Evolutionary conservation across 257 asterid species (phyloP), one percentile per base, ranked within the genome.

Genomic region (Gentiana macrophylla): DNA sequence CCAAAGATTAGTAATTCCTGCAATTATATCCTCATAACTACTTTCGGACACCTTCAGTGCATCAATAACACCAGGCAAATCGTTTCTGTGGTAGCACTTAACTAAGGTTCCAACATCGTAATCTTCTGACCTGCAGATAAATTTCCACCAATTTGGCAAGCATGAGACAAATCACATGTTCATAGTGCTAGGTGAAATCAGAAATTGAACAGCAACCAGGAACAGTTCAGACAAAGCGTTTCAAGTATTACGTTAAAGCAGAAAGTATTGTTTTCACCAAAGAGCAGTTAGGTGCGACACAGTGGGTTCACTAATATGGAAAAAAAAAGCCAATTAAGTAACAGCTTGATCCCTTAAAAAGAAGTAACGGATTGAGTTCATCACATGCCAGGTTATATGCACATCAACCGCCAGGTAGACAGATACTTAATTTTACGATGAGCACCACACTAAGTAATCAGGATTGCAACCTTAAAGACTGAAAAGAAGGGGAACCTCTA

Each of bases 41-140:
- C 24, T 65, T 41, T 74, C 72, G 3, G 78, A 66, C 53, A 89
- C 77, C 73, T 80, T 81, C 60, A 92, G 68, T 57, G 78, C 83
- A 70, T 75, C 83, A 67, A 92, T 53, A 59, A 92, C 77, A 49
- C 60, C 41, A 49, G 79, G 76, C 66, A 88, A 67, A 72, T 86
- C 86, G 71, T 77, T 75, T 73, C 71, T 78, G 67, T 69, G 68
- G 74, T 88, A 92, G 71, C 81, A 83, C 62, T 73, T 72, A 59
- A 72, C 70, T 12, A 78, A 72, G 69, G 77, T 71, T 59, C 70
- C 75, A 10, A 49, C 84, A 48, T 76, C 71, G 49, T 70, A 62
- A 53, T 79, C 71, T 74, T 84, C 92, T 62, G 77, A 76, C 76
- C 97, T 92, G 97, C 77, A 79, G 70, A 44, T 56, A 52, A 37